These are phyloP conservation scores for Phytophthora ramorum DNA, from an alignment of 352 stramenopile species.

Conservation along the genomic window DNA sequence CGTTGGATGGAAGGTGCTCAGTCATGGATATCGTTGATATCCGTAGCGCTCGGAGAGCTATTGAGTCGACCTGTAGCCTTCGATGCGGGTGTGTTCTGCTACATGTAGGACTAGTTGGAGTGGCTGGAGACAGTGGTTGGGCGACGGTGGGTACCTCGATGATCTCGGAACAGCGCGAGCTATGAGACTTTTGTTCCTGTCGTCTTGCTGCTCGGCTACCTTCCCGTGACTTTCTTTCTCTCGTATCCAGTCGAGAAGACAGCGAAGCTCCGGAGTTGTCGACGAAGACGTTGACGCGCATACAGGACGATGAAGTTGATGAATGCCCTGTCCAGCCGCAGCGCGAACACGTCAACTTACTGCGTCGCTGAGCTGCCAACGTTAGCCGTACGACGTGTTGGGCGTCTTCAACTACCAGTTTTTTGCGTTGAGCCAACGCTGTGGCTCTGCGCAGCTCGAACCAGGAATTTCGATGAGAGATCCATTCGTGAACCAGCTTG, in stretches of 20 bases:
- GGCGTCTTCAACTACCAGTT: conserved; percentile 33
- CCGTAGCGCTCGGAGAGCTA: conserved; percentile 28
- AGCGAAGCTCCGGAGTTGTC: not conserved
- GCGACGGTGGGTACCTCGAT: conserved; percentile 2
- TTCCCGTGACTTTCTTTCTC: conserved; percentile 9
- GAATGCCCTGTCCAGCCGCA: conserved; percentile 64
- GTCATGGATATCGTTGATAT: conserved; percentile 21
- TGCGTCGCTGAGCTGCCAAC: conserved; percentile 50
- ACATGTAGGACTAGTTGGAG: conserved; percentile 3
- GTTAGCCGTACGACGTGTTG: conserved; percentile 38
- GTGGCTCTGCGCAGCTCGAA: conserved; percentile 64
- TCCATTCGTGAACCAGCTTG: conserved; percentile 46
- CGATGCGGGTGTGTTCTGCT: conserved; percentile 13
- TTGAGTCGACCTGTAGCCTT: conserved; percentile 28
- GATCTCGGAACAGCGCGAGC: not conserved
- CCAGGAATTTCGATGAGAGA: conserved; percentile 54
- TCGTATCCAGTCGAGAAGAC: conserved; percentile 10
- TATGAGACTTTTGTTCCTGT: conserved; percentile 10
- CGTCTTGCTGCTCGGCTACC: conserved; percentile 10
- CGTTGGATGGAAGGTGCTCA: conserved; percentile 2
- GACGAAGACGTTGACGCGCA: conserved; percentile 23
- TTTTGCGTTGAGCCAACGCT: conserved; percentile 64
- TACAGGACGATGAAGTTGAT: conserved; percentile 56
- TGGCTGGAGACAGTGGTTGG: conserved; percentile 3
- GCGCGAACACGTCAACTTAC: conserved; percentile 57